Conservation (phyloP, 768 basidiomycete species). For the Boletus subparvulus region DNA sequence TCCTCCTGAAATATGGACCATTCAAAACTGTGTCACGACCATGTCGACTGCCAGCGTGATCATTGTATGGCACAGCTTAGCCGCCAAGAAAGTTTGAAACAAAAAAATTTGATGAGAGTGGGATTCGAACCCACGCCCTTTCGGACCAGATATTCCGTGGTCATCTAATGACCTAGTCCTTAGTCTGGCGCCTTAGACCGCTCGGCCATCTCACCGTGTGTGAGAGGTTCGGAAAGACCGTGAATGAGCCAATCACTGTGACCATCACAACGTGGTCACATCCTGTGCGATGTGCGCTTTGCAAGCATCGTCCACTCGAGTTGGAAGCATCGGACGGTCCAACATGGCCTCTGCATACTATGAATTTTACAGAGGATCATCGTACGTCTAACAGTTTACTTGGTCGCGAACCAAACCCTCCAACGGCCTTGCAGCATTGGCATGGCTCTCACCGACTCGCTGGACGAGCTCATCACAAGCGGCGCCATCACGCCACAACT, state of each 20-base stretch:
- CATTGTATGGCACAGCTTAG: no score
- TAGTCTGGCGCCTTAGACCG: constrained; percentile 65
- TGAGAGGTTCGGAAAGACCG: not conserved
- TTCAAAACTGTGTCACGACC: no score
- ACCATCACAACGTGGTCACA: constrained; percentile 28
- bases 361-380: constrained; percentile 89
- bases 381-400: constrained; percentile 51
- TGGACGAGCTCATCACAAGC: constrained; percentile 96
- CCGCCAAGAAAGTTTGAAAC: no score
- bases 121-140: constrained; percentile 45
- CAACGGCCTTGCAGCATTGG: constrained; percentile 66
- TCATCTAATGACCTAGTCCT: constrained; percentile 39
- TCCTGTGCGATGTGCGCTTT: not conserved
- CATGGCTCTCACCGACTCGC: constrained; percentile 94
- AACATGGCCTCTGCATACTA: constrained; percentile 83
- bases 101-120: constrained; percentile 33
- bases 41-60: no score
- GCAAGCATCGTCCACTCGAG: constrained; percentile 7
- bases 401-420: not conserved
- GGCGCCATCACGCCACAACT: constrained; percentile 96
- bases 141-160: constrained; percentile 35
- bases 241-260: not conserved
- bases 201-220: constrained; percentile 50
- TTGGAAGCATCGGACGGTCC: constrained; percentile 10
- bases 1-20: no score